phyloP scores from a whole-genome alignment of 2,329 filamentous ascomycete species.

The Sordariomycetes sp. region DNA sequence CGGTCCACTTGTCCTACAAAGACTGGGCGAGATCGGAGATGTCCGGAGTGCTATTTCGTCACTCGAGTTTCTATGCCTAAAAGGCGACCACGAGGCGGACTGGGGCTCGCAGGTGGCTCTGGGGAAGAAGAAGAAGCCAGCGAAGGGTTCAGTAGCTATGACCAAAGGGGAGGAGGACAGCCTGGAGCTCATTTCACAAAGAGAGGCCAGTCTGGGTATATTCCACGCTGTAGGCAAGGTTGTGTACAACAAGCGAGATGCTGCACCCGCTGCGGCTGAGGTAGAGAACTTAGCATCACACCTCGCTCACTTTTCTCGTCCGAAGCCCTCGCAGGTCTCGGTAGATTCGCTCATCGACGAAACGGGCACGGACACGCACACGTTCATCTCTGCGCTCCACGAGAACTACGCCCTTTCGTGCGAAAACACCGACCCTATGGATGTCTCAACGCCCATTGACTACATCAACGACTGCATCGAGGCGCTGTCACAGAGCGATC shows the following conservation, averaged over 20 bases:
- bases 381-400: constrained; percentile 82
- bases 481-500: constrained; percentile 76
- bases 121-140: constrained; percentile 55
- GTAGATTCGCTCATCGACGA: constrained; percentile 81
- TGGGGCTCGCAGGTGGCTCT: constrained; percentile 70
- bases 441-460: constrained; percentile 57
- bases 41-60: constrained; percentile 87
- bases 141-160: constrained; percentile 47
- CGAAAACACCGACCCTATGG: constrained; percentile 40
- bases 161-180: constrained; percentile 74
- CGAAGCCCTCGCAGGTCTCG: constrained; percentile 54
- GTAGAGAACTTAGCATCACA: constrained; percentile 50
- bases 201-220: constrained; percentile 84
- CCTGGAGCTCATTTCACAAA: constrained; percentile 70
- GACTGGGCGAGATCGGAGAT: constrained; percentile 79
- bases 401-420: constrained; percentile 92
- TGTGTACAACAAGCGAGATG: constrained; percentile 86
- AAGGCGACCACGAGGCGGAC: constrained; percentile 63
- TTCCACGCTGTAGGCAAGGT: constrained; percentile 96
- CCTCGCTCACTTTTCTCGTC: constrained; percentile 46
- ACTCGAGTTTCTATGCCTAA: constrained; percentile 83
- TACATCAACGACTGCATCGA: constrained; percentile 80
- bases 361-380: constrained; percentile 83
- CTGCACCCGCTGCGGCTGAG: constrained; percentile 31
- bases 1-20: constrained; percentile 68